Base-by-base conservation (phyloP, 1,284 basidiomycete genomes). In the Rhodotorula sp. region DNA sequence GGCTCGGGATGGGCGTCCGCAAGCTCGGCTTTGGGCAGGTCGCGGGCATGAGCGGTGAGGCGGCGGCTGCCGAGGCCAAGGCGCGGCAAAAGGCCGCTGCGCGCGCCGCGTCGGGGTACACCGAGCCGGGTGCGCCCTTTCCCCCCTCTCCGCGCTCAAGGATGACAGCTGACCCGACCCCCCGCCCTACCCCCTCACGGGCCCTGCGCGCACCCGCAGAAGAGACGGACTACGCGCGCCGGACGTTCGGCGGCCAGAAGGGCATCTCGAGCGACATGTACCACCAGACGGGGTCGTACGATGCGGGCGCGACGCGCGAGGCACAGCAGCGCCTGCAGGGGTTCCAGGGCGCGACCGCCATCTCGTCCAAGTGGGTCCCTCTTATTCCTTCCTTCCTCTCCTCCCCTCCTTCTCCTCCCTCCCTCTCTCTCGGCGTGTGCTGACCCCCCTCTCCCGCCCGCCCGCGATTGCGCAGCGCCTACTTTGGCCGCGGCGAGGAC, bases 251-350 rank as follows among this genome's bases (percentile, higher is more conserved):
- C 1, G 83, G 80, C 74, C 96, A 98, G 81, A 99, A 98, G 82
- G 92, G 87, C 61, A 97, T 99, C 81, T 97, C 94, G 9, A 96
- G 92, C 3, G 97, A 99, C 81, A 94, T 96, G 91, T 98, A 92
- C 86, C 98, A 98, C 82, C 92, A 91, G 51, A 88, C 96, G 41
- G 91, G 91, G 66, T 82, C 88, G 29, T 97, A 97, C 83, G 96
- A 99, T 81, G 87, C 93, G 2, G 80, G 83, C 56, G 85, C 88
- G 8, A 81, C 87, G 46, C 82, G 84, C 54, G 94, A 97, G 82
- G 93, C 94, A 2, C 91, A 94, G 80, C 83, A 86, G 32, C 88
- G 96, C 17, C 84, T 98, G 58, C 87, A 90, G 77, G 85, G 88
- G 60, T 99, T 99, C 88, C 87, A 90, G 78, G 95, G 95, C 27